phyloP scores from a whole-genome alignment of 495 filamentous ascomycete species.

The Penicillium canariense region DNA sequence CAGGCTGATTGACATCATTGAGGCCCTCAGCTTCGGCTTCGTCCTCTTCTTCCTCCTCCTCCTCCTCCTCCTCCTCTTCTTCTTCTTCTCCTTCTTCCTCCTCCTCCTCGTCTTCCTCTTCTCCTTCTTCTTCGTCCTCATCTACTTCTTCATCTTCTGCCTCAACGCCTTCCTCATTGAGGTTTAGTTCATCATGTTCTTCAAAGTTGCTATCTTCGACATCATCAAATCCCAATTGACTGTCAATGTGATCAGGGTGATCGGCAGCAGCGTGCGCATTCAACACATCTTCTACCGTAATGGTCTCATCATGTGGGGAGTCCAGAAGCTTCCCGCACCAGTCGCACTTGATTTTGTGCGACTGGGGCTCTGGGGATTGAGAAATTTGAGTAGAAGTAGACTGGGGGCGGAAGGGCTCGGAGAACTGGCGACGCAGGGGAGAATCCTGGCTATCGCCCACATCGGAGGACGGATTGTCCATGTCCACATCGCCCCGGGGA shows the following conservation, averaged over 20 bases:
- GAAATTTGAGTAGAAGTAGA: conserved; percentile 40
- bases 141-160: background rate
- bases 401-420: conserved; percentile 38
- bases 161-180: conserved; percentile 7
- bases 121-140: conserved; percentile 11
- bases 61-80: conserved; percentile 5
- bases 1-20: conserved; percentile 2
- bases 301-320: conserved; percentile 21
- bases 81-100: conserved; percentile 24
- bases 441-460: conserved; percentile 43
- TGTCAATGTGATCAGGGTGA: conserved; percentile 38
- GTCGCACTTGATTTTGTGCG: conserved; percentile 30
- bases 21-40: conserved; percentile 19
- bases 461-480: conserved; percentile 42
- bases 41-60: conserved; percentile 21
- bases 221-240: conserved; percentile 26
- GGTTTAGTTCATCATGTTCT: background rate
- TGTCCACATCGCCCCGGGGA: conserved; percentile 35
- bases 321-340: conserved; percentile 41
- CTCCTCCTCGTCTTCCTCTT: conserved; percentile 16
- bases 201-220: conserved; percentile 16
- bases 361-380: conserved; percentile 34
- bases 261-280: conserved; percentile 32
- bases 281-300: conserved; percentile 30
- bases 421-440: conserved; percentile 44